phyloP scores from a whole-genome alignment of 2,329 filamentous ascomycete species.

The Amphichorda felina region DNA sequence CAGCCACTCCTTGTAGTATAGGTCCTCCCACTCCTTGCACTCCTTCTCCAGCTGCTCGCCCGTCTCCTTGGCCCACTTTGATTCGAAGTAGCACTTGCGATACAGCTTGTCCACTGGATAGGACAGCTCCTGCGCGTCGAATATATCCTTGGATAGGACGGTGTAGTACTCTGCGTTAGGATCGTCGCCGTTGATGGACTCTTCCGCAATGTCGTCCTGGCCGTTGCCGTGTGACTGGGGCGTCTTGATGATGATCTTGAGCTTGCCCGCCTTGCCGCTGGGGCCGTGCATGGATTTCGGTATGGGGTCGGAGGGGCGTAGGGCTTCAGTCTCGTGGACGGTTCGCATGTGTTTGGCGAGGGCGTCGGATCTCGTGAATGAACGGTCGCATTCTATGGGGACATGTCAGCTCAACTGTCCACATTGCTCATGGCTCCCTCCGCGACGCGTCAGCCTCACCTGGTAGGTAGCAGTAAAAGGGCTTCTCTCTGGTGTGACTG shows the following conservation, averaged over 20 bases:
- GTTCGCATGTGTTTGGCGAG: conserved; percentile 98
- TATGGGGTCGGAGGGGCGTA: conserved; percentile 67
- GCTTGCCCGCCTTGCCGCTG: conserved; percentile 34
- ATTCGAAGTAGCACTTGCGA: conserved; percentile 57
- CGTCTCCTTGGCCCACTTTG: conserved; percentile 62
- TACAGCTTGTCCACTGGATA: conserved; percentile 49
- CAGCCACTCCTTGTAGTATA: conserved; percentile 61
- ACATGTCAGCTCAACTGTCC: background rate
- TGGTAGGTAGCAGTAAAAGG: conserved; percentile 90
- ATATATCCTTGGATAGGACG: conserved; percentile 42
- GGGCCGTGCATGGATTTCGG: conserved; percentile 53
- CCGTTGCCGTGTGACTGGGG: conserved; percentile 44
- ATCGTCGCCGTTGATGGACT: conserved; percentile 26
- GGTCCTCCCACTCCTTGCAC: conserved; percentile 52
- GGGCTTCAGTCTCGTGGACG: conserved; percentile 90
- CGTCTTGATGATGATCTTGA: conserved; percentile 54
- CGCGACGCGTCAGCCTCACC: conserved; percentile 55
- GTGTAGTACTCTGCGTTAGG: conserved; percentile 48
- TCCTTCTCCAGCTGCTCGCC: conserved; percentile 51
- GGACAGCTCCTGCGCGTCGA: conserved; percentile 50
- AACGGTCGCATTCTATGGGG: conserved; percentile 78
- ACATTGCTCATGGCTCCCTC: too few species aligned
- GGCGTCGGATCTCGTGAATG: conserved; percentile 91
- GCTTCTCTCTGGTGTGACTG: conserved; percentile 95
- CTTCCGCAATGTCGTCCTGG: conserved; percentile 27